Evolutionary conservation across 495 filamentous ascomycete species (phyloP), one percentile per base, ranked within the genome.

Genomic region (Xylaria acuta): DNA sequence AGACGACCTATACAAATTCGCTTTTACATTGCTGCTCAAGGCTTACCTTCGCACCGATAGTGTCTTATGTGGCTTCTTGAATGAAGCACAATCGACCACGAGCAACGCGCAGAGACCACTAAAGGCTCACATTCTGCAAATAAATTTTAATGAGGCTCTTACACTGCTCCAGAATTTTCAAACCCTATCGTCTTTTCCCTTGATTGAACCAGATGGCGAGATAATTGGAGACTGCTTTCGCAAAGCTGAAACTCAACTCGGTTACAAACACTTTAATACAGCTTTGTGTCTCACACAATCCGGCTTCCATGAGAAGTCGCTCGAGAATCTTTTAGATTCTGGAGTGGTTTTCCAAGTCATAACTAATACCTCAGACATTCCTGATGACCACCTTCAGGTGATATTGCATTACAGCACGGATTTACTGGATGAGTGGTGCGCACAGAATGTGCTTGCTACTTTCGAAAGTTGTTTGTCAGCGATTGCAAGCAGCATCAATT

Each of bases 361-460:
- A 51, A 51, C n/a, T 3, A 22, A 11, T 51, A 25, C 20, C 47
- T 51, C 47, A 8, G n/a, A 51, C 47, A 51, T 51, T 51, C 47
- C n/a, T 25, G 47, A 51, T 3, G 47, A 51, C 14, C 41, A 43
- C 47, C 6, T 51, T 51, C 47, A 51, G 47, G 47, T 51, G 47
- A 51, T n/a, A 22, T 51, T 51, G 47, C 47, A 51, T 51, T 51
- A 51, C n/a, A 51, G 47, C 47, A 51, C 47, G 47, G 47, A 51
- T 51, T 25, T 51, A 25, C 47, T 51, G n/a, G n/a, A 51, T 51
- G 47, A 51, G 47, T 51, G 47, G 47, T 51, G 47, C 47, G 47
- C 47, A 51, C 47, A 51, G n/a, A 51, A 51, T 51, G 47, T 51
- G 47, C 47, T 51, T 51, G 47, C 47, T 12, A 51, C 47, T 12